Base-by-base conservation (phyloP, 345 rosid genomes). In the Sapria himalayana region DNA sequence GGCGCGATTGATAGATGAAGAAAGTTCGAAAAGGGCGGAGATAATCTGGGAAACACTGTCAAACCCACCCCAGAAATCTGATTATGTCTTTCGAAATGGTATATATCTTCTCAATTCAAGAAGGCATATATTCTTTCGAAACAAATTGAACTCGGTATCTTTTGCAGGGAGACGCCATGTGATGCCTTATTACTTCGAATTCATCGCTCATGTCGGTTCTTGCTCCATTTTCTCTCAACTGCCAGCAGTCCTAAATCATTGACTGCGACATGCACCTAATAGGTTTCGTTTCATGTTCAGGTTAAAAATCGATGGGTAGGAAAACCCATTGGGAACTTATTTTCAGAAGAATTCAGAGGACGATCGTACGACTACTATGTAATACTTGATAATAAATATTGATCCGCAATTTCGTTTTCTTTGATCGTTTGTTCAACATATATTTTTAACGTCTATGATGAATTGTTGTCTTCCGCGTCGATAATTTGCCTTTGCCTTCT, bases 291-390 rank as follows among this genome's bases (percentile, higher is more conserved):
- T 44, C 5, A 21, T 32, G 18, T 15, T 13, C 57, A 86, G 97
- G 92, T 66, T 45, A 79, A 82, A 49, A 76, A 74, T 40, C 84
- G 95, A 5, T 82, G 95, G 92, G 69, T 79, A 1, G 98, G 93
- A 32, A 89, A 89, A 59, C 69, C 81, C 4, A 74, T 89, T 1
- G 93, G 78, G 10, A 93, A 82, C 58, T 77, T 79, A 58, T 89
- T 82, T 32, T 73, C 95, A 0, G 76, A 89, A 7, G 95, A 82
- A 49, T 89, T 89, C 59, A 69, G 64, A 65, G 95, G 95, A 49
- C 61, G 98, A 15, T 69, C 72, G 39, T 71, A 71, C 52, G 91
- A 82, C 9, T 89, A 82, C 57, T 82, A 82, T 61, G 97, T 78
- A 70, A 37, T 39, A 31, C 14, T 39, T 11, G 33, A 18, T 41